These are phyloP conservation scores for Gymnopilus dilepis DNA, from an alignment of 768 basidiomycete species.

Conservation along the genomic window DNA sequence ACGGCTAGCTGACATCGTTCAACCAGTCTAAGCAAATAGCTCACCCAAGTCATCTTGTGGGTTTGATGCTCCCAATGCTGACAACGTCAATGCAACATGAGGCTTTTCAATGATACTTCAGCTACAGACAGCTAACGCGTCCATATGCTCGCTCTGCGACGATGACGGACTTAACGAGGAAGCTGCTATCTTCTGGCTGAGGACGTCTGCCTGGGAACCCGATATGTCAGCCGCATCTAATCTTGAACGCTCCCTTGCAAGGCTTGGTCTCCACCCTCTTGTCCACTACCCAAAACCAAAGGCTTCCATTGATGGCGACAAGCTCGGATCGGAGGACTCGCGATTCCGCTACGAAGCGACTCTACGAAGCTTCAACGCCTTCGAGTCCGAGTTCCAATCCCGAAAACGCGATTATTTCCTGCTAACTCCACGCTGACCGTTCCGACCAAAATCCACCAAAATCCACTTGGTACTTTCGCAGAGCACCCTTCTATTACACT, in stretches of 20 bases:
- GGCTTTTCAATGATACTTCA: neutral
- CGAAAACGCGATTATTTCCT: neutral
- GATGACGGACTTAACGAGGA: slow-evolving; percentile 5
- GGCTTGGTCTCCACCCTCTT: neutral
- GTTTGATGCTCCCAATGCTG: neutral
- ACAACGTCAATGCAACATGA: slow-evolving; percentile 2
- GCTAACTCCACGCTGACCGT: neutral
- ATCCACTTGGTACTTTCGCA: neutral
- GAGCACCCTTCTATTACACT: slow-evolving; percentile 2
- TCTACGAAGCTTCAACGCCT: too few relatives aligned
- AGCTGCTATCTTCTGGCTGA: neutral
- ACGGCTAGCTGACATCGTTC: neutral
- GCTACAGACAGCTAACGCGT: too few relatives aligned
- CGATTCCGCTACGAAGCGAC: neutral
- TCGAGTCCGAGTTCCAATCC: neutral
- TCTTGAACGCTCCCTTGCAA: neutral
- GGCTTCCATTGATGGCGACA: slow-evolving; percentile 9
- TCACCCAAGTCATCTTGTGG: neutral
- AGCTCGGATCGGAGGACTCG: slow-evolving; percentile 9
- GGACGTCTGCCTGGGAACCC: slow-evolving; percentile 1
- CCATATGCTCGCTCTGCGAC: slow-evolving; percentile 8
- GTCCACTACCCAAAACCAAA: neutral
- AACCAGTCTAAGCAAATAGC: neutral
- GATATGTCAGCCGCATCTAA: slow-evolving; percentile 11
- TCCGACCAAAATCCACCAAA: neutral